phyloP scores from a whole-genome alignment of 768 basidiomycete species.

The Dendrothele bispora region DNA sequence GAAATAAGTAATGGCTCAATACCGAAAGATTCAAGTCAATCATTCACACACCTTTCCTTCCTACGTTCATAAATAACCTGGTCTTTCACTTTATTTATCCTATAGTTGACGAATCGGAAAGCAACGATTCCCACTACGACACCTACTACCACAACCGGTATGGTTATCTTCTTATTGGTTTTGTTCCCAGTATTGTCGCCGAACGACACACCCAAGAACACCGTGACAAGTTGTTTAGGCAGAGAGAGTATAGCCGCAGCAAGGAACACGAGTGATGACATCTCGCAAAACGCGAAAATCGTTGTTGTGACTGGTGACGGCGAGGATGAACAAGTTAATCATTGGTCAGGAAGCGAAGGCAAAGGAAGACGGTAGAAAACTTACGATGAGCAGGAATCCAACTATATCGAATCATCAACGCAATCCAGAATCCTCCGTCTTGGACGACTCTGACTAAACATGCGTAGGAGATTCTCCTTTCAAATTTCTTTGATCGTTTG shows the following conservation, averaged over 20 bases:
- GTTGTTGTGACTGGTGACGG: conserved; percentile 26
- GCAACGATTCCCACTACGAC: background rate
- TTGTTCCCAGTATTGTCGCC: background rate
- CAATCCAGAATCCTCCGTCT: conserved; percentile 64
- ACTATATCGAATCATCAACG: conserved; percentile 50
- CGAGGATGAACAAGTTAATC: too few relatives aligned
- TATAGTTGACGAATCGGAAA: background rate
- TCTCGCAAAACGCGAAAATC: conserved; percentile 31
- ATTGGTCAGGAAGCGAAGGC: conserved; percentile 1
- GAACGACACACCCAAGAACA: conserved; percentile 26
- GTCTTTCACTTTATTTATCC: background rate
- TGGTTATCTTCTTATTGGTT: background rate
- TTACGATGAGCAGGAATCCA: conserved; percentile 26
- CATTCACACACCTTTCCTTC: conserved; percentile 4
- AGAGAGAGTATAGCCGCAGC: conserved; percentile 31
- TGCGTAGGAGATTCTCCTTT: conserved; percentile 35
- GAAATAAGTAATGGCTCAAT: too few relatives aligned
- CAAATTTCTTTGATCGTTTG: conserved; percentile 50
- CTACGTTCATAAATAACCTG: conserved; percentile 5
- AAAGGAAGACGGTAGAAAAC: background rate
- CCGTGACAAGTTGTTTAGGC: conserved; percentile 37
- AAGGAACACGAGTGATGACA: conserved; percentile 30
- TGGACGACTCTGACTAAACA: conserved; percentile 46
- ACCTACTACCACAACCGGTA: background rate
- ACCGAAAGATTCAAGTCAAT: too few relatives aligned